Conservation (phyloP, 805 yeast genomes). For the Zygosaccharomyces siamensis region DNA sequence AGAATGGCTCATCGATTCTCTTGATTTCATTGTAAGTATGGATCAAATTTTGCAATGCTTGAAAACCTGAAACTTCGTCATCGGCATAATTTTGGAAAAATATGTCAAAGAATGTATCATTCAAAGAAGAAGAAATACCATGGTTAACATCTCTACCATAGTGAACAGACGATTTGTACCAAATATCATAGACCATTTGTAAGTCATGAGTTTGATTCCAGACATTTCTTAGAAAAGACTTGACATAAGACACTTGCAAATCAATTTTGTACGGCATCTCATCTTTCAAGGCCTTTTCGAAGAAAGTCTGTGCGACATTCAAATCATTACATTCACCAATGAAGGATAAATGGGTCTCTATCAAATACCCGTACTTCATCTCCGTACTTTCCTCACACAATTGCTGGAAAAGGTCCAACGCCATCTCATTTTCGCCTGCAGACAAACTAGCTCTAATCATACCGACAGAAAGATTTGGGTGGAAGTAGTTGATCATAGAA, state of each 20-base stretch:
- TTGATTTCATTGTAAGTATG: slow-evolving; percentile 51
- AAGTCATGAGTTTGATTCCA: slow-evolving; percentile 54
- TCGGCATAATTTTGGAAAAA: slow-evolving; percentile 56
- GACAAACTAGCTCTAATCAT: slow-evolving; percentile 69
- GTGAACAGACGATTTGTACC: slow-evolving; percentile 56
- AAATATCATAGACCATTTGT: slow-evolving; percentile 53
- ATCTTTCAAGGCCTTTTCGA: slow-evolving; percentile 62
- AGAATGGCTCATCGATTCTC: slow-evolving; percentile 71
- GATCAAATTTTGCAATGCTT: slow-evolving; percentile 52
- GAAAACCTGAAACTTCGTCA: slow-evolving; percentile 50
- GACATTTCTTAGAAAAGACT: slow-evolving; percentile 56
- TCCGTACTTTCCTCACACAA: slow-evolving; percentile 50
- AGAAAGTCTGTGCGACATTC: slow-evolving; percentile 65
- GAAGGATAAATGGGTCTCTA: slow-evolving; percentile 71
- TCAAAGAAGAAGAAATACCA: slow-evolving; percentile 67
- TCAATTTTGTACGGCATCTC: slow-evolving; percentile 70
- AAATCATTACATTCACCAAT: slow-evolving; percentile 75
- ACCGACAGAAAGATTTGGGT: slow-evolving; percentile 55
- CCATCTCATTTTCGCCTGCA: slow-evolving; percentile 60
- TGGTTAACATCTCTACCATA: slow-evolving; percentile 57
- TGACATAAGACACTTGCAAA: slow-evolving; percentile 69
- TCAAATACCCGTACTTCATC: slow-evolving; percentile 47
- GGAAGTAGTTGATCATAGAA: slow-evolving; percentile 31
- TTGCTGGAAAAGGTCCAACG: slow-evolving; percentile 57
- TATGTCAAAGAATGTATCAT: slow-evolving; percentile 61